These are phyloP conservation scores for Cercospora sp. DNA, from an alignment of 2,329 filamentous ascomycete species.

Conservation along the genomic window DNA sequence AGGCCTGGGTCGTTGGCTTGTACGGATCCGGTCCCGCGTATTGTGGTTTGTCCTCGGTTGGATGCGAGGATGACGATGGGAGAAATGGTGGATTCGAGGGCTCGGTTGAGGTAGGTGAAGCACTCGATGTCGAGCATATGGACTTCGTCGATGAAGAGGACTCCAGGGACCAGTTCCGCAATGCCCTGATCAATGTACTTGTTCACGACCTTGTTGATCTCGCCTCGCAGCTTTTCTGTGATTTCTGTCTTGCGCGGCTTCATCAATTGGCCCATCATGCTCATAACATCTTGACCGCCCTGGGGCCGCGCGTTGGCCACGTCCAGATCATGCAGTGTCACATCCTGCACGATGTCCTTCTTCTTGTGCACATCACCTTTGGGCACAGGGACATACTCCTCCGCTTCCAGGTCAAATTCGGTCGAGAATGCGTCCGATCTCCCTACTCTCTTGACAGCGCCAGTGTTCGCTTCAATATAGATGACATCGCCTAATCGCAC, in stretches of 20 bases:
- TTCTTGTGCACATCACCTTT: constrained; percentile 99
- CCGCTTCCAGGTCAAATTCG: constrained; percentile 96
- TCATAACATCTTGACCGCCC: constrained; percentile 99
- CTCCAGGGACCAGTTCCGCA: constrained; percentile 94
- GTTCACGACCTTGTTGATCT: constrained; percentile 99
- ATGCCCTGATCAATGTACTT: constrained; percentile 99
- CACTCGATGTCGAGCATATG: constrained; percentile 99
- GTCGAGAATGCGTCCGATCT: constrained; percentile 96
- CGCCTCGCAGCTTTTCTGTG: constrained; percentile 89
- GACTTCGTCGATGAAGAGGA: constrained; percentile 98
- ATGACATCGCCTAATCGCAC: constrained; percentile 96
- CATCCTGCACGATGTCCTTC: constrained; percentile 99
- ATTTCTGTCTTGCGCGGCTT: constrained; percentile 99
- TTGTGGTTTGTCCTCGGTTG: constrained; percentile 90
- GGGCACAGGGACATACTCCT: constrained; percentile 97
- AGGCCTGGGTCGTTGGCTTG: constrained; percentile 65
- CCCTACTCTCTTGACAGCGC: constrained; percentile 94
- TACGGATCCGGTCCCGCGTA: constrained; percentile 66
- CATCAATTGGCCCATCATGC: constrained; percentile 99
- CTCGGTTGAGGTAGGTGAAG: constrained; percentile 98
- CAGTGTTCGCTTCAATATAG: constrained; percentile 99
- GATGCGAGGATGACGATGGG: constrained; percentile 97
- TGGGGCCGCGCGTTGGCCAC: constrained; percentile 93
- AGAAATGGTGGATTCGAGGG: constrained; percentile 91
- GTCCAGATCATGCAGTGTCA: constrained; percentile 94